Percentiles rank a stretch among this genome's conserved stretches.
Evolutionary conservation across 768 basidiomycete species (phyloP).

Genomic region (Clitopilus passeckerianus): DNA sequence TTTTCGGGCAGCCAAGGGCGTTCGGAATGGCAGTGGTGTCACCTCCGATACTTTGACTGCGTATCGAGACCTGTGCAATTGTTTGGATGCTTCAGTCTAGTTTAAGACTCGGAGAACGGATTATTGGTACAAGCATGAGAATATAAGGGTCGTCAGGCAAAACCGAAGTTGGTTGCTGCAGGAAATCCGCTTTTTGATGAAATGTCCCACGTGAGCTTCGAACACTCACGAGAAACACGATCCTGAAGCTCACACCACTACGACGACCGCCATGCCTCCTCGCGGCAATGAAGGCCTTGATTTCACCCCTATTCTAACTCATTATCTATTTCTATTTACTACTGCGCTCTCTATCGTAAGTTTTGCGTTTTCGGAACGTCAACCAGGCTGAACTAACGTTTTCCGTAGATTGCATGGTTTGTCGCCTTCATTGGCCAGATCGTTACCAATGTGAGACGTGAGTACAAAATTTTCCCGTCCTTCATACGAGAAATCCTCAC

Average conservation of each 20-base stretch:
- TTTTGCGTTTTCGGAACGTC: conserved; percentile 12
- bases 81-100: neutral
- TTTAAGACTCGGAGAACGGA: neutral
- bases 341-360: conserved; percentile 75
- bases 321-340: conserved; percentile 89
- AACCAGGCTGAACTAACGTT: conserved; percentile 30
- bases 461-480: conserved; percentile 7
- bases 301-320: conserved; percentile 84
- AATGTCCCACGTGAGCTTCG: conserved; percentile 1
- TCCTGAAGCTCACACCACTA: conserved; percentile 1
- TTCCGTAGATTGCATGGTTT: conserved; percentile 63
- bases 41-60: neutral
- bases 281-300: conserved; percentile 67
- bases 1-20: neutral
- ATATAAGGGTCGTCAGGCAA: neutral
- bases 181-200: neutral
- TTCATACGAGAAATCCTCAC: conserved; percentile 6
- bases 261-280: conserved; percentile 38
- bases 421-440: conserved; percentile 75
- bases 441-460: conserved; percentile 54
- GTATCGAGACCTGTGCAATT: neutral
- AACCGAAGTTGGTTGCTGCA: neutral
- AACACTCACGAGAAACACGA: conserved; percentile 1
- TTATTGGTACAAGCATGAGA: neutral
- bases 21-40: neutral